Evolutionary conservation across 2,329 filamentous ascomycete genomes (phyloP).

Genomic region (Aspergillus quadrilineatus): DNA sequence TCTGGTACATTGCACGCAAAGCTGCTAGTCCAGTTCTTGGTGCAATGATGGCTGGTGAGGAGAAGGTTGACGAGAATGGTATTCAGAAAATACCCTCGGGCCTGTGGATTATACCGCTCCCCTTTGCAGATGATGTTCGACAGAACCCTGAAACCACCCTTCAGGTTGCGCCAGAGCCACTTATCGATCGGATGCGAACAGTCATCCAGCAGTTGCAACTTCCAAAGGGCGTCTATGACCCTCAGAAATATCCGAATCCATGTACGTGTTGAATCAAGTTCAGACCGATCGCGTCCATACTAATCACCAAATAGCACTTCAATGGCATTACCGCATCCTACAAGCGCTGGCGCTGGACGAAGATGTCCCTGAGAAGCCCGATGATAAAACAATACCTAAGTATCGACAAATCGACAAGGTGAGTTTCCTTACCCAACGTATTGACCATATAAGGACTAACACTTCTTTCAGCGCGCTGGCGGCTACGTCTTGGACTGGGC

Average conservation of each 20-base stretch:
- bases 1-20: conserved; percentile 81
- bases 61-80: conserved; percentile 63
- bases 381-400: conserved; percentile 80
- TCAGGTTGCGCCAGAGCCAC: conserved; percentile 62
- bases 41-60: conserved; percentile 74
- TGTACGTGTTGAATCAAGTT: conserved; percentile 28
- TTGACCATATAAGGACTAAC: background rate
- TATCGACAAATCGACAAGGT: conserved; percentile 83
- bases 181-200: conserved; percentile 78
- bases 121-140: conserved; percentile 85
- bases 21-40: conserved; percentile 79
- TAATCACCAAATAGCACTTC: conserved; percentile 56
- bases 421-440: conserved; percentile 5
- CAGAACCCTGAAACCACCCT: conserved; percentile 64
- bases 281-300: background rate
- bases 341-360: conserved; percentile 91
- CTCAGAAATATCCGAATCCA: conserved; percentile 85
- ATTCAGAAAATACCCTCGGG: conserved; percentile 75
- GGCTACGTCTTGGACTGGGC: conserved; percentile 77
- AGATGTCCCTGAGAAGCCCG: conserved; percentile 70
- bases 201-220: conserved; percentile 85
- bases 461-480: conserved; percentile 61
- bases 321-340: conserved; percentile 96
- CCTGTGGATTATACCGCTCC: conserved; percentile 83
- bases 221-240: conserved; percentile 80